A percentile compares a stretch with the other conserved stretches of the same genome.
Evolutionary conservation across 1,284 basidiomycete genomes (phyloP).

Genomic region (Ceratobasidium sp.): DNA sequence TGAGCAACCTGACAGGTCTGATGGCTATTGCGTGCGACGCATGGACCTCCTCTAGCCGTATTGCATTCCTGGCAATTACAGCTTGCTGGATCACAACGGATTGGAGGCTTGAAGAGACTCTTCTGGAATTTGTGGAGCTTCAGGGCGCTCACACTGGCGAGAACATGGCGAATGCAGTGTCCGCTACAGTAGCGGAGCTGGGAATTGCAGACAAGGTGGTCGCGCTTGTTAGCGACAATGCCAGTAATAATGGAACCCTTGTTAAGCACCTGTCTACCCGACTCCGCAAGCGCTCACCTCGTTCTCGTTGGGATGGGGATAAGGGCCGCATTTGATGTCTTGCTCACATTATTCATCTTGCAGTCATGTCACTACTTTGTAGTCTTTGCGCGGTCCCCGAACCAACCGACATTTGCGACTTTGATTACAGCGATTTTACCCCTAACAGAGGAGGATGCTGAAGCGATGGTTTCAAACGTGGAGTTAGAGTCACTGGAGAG

Average conservation of each 20-base stretch:
- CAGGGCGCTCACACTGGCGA: constrained; percentile 30
- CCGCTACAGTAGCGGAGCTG: constrained; percentile 1
- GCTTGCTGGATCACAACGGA: constrained; percentile 39
- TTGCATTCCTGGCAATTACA: constrained; percentile 33
- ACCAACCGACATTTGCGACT: not conserved
- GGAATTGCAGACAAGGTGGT: constrained; percentile 7
- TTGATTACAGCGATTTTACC: not conserved
- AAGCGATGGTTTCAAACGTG: not conserved
- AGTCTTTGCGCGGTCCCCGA: not conserved
- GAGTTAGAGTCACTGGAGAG: not conserved
- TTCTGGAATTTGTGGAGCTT: constrained; percentile 37
- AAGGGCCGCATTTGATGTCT: constrained; percentile 26
- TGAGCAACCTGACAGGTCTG: not conserved
- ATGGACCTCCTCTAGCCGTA: constrained; percentile 39
- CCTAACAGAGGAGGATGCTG: not conserved
- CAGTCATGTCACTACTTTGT: constrained; percentile 19
- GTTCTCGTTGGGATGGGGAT: not conserved
- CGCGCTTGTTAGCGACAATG: constrained; percentile 3
- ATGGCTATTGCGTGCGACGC: constrained; percentile 40
- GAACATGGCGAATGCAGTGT: constrained; percentile 22
- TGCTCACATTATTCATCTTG: constrained; percentile 34
- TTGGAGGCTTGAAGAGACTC: constrained; percentile 29
- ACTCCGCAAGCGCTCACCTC: not conserved
- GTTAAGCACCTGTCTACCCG: not conserved
- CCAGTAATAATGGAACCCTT: constrained; percentile 1